Conservation (phyloP, 768 basidiomycete species). For the Termitomyces sp. region DNA sequence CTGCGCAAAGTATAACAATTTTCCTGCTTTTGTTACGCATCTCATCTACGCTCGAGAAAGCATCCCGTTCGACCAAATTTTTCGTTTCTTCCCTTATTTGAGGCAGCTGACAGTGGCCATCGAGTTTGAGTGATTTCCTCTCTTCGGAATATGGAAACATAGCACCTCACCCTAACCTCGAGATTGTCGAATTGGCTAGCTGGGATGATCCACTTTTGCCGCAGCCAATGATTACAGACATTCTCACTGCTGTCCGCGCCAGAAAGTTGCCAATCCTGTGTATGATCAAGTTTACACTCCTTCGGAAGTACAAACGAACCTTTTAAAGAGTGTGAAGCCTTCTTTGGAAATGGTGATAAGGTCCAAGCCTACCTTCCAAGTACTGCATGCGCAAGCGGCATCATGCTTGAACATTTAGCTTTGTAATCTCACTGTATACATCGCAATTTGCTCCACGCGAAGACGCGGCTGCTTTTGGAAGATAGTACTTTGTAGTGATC, state of each 20-base stretch:
- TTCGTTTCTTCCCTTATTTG: neutral
- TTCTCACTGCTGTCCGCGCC: neutral
- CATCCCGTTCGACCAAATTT: neutral
- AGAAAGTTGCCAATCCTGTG: neutral
- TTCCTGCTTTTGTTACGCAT: neutral
- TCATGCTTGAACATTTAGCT: too few species aligned
- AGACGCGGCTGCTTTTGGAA: neutral
- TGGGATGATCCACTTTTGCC: neutral
- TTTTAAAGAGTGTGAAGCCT: neutral
- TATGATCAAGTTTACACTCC: neutral
- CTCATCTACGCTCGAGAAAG: neutral
- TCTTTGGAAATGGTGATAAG: neutral
- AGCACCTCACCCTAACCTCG: neutral
- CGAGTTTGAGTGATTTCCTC: neutral
- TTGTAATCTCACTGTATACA: too few species aligned
- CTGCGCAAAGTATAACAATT: neutral
- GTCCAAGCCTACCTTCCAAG: neutral
- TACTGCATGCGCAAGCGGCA: neutral
- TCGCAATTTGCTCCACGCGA: neutral
- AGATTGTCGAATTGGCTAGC: neutral
- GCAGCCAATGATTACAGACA: neutral
- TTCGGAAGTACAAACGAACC: neutral
- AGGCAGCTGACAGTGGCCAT: neutral
- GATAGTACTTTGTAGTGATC: too few species aligned
- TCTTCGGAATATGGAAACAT: neutral